Conservation (phyloP, 31 red algal species). For the Endocladia muricata region DNA sequence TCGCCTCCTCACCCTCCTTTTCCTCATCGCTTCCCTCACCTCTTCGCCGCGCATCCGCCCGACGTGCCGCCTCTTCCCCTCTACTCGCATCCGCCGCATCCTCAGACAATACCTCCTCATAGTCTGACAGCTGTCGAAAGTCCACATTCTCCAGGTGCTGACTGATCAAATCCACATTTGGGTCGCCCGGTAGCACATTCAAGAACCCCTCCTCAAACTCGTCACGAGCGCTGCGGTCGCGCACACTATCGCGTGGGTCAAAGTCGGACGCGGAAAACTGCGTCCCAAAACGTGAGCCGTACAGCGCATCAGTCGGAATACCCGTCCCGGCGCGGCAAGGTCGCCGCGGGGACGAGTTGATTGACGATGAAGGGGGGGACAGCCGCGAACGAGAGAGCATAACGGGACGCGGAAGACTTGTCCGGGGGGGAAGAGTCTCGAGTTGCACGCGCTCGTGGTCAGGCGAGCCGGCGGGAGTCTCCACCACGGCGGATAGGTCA, state of each 20-base stretch:
- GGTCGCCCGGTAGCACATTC: not conserved
- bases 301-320: too few species aligned
- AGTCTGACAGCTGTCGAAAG: conserved; percentile 53
- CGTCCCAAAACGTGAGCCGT: too few species aligned
- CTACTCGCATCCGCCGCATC: not conserved
- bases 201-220: conserved; percentile 66
- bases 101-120: conserved; percentile 56
- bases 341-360: conserved; percentile 36
- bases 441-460: too few species aligned
- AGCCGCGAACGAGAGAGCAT: not conserved
- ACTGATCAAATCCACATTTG: conserved; percentile 30
- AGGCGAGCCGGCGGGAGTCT: too few species aligned
- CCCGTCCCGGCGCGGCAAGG: conserved; percentile 43
- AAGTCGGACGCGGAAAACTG: not conserved
- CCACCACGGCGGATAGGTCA: too few species aligned
- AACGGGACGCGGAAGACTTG: not conserved
- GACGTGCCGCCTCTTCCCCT: not conserved
- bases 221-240: conserved; percentile 33
- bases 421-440: too few species aligned
- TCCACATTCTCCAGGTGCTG: conserved; percentile 34
- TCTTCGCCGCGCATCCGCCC: too few species aligned
- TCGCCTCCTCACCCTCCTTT: not conserved
- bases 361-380: not conserved
- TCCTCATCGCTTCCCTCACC: not conserved
- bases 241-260: conserved; percentile 15